Evolutionary conservation across 805 yeast genomes (phyloP), one percentile per base, ranked within the genome.

Genomic region (Candida quercuum): DNA sequence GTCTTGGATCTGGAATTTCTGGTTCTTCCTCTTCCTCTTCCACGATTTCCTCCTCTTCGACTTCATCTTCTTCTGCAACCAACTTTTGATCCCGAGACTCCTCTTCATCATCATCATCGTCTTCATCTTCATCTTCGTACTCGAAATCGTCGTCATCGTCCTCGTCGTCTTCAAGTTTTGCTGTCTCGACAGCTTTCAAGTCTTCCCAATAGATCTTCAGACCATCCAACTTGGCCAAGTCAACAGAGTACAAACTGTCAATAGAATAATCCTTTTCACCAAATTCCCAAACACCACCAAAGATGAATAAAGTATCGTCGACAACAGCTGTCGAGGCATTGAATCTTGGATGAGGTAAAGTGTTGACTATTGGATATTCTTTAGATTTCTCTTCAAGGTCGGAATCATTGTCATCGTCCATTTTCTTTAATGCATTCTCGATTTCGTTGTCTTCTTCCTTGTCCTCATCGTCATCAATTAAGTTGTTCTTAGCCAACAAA

Each of bases 161-260:
- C 13, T 57, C 66, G 4, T 64, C 71, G 2, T 79, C 83, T 18
- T 71, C 72, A 21, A 64, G 61, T 36, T 65, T 65, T 2, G 74
- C 80, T 33, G 49, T 60, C 53, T 72, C 67, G 54, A 80, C 52
- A 51, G 72, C 64, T 59, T 75, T 44, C 46, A 86, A 68, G 46
- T 89, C 86, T 60, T 91, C 98, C 97, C 98, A 91, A 46, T 73
- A 78, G 0, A 87, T 85, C 48, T 78, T 83, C 37, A 87, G 78
- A 13, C 97, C 97, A 54, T 91, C 96, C 35, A 89, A 63, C 53
- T 81, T 86, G 28, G 86, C 87, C 47, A 91, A 66, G 62, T 93
- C 96, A 33, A 93, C 69, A 20, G 89, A 72, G 54, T 91, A 93
- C 57, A 91, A 74, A 8, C 95, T 81, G 57, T 91, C 96, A 49